These are phyloP conservation scores for Penicillium hesseltinei DNA, from an alignment of 2,329 filamentous ascomycete species.

Conservation along the genomic window DNA sequence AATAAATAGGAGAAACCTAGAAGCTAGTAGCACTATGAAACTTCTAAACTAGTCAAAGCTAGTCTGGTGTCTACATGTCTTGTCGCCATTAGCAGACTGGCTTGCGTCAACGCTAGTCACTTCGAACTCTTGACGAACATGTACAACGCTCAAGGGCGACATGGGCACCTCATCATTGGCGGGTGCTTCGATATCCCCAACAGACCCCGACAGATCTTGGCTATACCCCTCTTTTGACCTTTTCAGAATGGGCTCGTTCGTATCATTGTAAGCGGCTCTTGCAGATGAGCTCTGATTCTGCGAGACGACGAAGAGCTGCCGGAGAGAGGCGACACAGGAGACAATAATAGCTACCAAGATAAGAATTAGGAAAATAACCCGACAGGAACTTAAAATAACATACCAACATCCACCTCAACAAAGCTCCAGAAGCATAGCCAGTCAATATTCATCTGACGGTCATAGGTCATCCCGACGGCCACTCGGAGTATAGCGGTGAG, in stretches of 20 bases:
- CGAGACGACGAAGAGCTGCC: conserved; percentile 15
- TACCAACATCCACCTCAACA: conserved; percentile 18
- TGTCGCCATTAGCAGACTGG: background rate
- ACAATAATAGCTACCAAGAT: conserved; percentile 12
- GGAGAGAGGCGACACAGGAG: conserved; percentile 17
- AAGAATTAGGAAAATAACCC: background rate
- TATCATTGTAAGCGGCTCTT: background rate
- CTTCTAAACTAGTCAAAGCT: background rate
- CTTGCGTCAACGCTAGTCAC: background rate
- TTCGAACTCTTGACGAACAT: conserved; percentile 8
- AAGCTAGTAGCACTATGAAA: no score
- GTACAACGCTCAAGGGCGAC: conserved; percentile 5
- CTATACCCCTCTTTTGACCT: background rate
- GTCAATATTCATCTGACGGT: conserved; percentile 15
- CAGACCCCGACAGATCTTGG: background rate
- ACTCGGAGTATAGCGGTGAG: conserved; percentile 17
- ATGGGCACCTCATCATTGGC: background rate
- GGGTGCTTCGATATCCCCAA: background rate
- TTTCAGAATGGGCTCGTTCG: background rate
- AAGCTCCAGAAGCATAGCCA: conserved; percentile 23
- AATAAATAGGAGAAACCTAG: no score
- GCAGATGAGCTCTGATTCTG: conserved; percentile 7
- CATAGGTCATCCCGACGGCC: conserved; percentile 6
- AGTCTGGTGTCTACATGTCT: background rate
- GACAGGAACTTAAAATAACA: background rate